Evolutionary conservation across 2,329 filamentous ascomycete species (phyloP), one percentile per base, ranked within the genome.

Genomic region (Hymenoscyphus infarciens): DNA sequence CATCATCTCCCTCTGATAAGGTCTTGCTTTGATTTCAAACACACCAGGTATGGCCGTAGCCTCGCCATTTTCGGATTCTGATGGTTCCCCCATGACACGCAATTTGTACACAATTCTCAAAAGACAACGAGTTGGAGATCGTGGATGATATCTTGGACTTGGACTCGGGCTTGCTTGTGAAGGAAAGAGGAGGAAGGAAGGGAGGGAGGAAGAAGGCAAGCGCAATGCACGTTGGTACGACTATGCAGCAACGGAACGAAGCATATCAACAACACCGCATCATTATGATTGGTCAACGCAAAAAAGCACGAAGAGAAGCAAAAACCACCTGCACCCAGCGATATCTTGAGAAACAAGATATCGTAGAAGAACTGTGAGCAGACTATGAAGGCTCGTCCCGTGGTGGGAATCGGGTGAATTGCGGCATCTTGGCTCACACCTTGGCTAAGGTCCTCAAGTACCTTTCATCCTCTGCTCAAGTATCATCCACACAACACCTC

Each of bases 1-100:
- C 60, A 90, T 80, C 90, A 94, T 92, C 75, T 93, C 90, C 22
- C 83, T 72, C 74, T 94, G 90, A 69, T 93, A 94, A 11, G 69
- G 64, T 52, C 67, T 69, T 1, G 72, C 67, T 27, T 66, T 73
- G 49, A 72, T 35, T 56, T 22, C n/a, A 35, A 61, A 61, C 63
- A 61, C 25, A 61, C 39, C 8, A 63, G 22, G 5, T 6, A 53
- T 13, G 8, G 27, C 31, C n/a, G 42, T 22, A 52, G 58, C 58
- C 35, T 53, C 54, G 27, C 64, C 63, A 16, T 60, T 58, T 11
- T 61, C 31, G 16, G 59, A 54, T 3, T 42, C 59, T 53, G 65
- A 62, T 27, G 42, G n/a, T 15, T 49, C n/a, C n/a, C 19, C 42
- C 42, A 49, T 49, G 42, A 22, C 42, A 22, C 39, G 39, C 39